Conservation (phyloP, 306 rosid genomes). For the Castanea crenata region DNA sequence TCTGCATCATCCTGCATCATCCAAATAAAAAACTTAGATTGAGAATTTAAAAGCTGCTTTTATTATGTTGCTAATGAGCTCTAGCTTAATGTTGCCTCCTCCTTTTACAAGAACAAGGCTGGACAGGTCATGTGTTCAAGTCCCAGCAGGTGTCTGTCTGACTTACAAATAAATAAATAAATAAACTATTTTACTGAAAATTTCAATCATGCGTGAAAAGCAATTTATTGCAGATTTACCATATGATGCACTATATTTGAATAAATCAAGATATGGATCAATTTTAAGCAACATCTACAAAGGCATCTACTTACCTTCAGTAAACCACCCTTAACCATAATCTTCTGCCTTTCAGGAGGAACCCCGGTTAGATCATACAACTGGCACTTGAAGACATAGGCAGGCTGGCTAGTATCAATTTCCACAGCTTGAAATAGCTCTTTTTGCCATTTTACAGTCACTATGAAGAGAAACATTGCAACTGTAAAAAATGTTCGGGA, state of each 20-base stretch:
- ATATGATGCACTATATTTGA: not conserved
- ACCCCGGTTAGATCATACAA: conserved; percentile 90
- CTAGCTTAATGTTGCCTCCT: not conserved
- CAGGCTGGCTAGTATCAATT: conserved; percentile 82
- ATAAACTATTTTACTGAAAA: not conserved
- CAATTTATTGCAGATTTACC: not conserved
- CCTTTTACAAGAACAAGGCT: not conserved
- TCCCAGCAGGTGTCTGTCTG: not conserved
- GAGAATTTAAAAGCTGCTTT: conserved; percentile 4
- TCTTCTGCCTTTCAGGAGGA: conserved; percentile 95
- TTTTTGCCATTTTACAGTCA: conserved; percentile 93
- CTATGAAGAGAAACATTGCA: conserved; percentile 35
- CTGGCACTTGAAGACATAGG: conserved; percentile 92
- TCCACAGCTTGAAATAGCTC: conserved; percentile 76
- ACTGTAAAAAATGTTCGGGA: conserved; percentile 1
- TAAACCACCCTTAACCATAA: conserved; percentile 98
- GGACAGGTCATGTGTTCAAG: not conserved
- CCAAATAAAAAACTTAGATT: conserved; percentile 1
- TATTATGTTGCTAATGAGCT: not conserved
- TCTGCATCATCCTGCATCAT: conserved; percentile 87
- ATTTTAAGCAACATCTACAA: not conserved
- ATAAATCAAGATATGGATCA: not conserved
- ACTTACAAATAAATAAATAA: not conserved
- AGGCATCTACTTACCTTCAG: conserved; percentile 59
- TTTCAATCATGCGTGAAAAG: not conserved